A percentile compares a stretch with the other conserved stretches of the same genome.
phyloP scores from a whole-genome alignment of 148 eudicot genomes.

The Rheum nobile region DNA sequence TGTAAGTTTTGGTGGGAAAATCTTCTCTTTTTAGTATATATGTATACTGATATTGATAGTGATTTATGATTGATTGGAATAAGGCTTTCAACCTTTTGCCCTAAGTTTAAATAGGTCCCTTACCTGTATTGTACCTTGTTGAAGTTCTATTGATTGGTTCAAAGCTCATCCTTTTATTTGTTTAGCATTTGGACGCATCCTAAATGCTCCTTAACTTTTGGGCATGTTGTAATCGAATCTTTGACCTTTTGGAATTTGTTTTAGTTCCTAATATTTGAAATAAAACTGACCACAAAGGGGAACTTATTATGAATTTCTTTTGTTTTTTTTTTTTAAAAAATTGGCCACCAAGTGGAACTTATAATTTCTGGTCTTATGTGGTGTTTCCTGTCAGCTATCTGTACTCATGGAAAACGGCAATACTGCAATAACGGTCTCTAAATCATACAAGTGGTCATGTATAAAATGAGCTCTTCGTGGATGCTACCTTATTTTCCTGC shows the following conservation, averaged over 20 bases:
- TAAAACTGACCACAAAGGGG: not conserved
- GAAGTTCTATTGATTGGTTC: not conserved
- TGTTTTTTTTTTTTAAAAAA: not conserved
- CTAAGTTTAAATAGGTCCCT: not conserved
- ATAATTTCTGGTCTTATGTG: not conserved
- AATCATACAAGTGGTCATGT: not conserved
- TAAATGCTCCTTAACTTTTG: not conserved
- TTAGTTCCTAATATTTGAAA: not conserved
- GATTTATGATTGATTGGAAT: not conserved
- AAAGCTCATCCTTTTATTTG: no score
- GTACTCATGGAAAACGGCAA: no score
- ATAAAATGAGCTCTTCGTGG: not conserved
- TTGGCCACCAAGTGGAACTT: not conserved
- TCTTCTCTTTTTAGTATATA: not conserved
- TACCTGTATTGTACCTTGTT: not conserved
- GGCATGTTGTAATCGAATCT: not conserved
- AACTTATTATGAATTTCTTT: not conserved
- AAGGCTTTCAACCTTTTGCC: not conserved
- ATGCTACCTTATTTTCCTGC: not conserved
- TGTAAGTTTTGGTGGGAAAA: no score
- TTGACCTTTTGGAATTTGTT: not conserved
- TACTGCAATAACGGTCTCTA: not conserved
- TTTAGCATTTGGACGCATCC: not conserved
- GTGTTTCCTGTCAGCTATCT: not conserved
- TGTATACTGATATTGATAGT: not conserved